phyloP scores from a whole-genome alignment of 2,329 filamentous ascomycete genomes.

The Calonectria multiphialidica region DNA sequence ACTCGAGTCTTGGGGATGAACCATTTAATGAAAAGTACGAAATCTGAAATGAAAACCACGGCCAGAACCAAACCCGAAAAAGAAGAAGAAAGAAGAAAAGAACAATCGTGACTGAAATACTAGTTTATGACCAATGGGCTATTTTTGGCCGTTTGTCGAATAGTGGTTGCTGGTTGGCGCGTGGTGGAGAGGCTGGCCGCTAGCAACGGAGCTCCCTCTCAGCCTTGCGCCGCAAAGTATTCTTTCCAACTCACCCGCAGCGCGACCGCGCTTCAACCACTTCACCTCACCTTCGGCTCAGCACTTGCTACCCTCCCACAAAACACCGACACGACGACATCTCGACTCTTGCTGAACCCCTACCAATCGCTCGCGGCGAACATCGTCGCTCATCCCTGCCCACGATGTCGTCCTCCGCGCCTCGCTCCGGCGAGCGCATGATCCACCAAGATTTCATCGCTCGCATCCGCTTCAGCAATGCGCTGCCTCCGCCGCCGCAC shows the following conservation, averaged over 20 bases:
- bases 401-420: constrained; percentile 38
- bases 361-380: constrained; percentile 20
- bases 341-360: not conserved
- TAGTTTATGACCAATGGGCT: not conserved
- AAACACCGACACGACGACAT: not conserved
- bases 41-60: constrained; percentile 16
- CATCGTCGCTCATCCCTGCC: constrained; percentile 25
- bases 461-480: constrained; percentile 94
- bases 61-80: not conserved
- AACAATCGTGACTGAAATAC: not conserved
- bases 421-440: constrained; percentile 66
- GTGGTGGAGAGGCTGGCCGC: constrained; percentile 15
- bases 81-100: no score
- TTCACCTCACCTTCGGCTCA: constrained; percentile 20
- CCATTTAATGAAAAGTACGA: constrained; percentile 44
- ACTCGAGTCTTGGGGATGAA: constrained; percentile 36
- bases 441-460: constrained; percentile 97
- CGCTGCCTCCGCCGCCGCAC: constrained; percentile 91
- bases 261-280: constrained; percentile 32
- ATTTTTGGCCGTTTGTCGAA: constrained; percentile 11
- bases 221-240: constrained; percentile 42
- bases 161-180: not conserved
- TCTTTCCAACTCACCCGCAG: constrained; percentile 37
- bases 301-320: constrained; percentile 14
- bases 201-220: constrained; percentile 22